phyloP scores from a whole-genome alignment of 768 basidiomycete species.

The Leccinellum rugosiceps region DNA sequence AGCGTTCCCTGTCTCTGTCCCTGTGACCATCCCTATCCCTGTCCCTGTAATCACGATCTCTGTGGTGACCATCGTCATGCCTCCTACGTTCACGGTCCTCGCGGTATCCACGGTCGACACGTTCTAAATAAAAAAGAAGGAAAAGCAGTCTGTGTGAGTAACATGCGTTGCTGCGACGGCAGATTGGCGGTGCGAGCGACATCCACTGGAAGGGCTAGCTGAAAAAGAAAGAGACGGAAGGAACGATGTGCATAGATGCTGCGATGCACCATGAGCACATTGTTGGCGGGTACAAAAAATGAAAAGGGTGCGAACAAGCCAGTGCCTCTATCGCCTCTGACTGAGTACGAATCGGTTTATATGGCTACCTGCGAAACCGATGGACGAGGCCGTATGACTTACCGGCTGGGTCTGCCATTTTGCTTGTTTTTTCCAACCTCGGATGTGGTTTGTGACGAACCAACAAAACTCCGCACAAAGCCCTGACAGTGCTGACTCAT shows the following conservation, averaged over 20 bases:
- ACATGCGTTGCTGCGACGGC: conserved; percentile 41
- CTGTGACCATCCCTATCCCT: conserved; percentile 30
- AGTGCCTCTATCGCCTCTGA: conserved; percentile 32
- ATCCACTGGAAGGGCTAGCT: conserved; percentile 61
- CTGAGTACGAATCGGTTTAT: conserved; percentile 28
- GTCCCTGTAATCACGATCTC: conserved; percentile 50
- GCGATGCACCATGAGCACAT: conserved; percentile 64
- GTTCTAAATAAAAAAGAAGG: conserved; percentile 47
- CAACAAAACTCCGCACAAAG: conserved; percentile 17
- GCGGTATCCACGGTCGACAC: conserved; percentile 52
- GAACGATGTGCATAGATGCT: conserved; percentile 43
- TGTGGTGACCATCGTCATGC: conserved; percentile 53
- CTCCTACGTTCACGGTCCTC: conserved; percentile 64
- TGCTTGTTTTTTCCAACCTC: conserved; percentile 9
- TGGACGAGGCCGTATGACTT: conserved; percentile 34
- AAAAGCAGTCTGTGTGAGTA: conserved; percentile 50
- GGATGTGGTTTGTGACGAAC: conserved; percentile 26
- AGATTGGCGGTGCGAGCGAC: conserved; percentile 39
- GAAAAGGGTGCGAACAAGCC: conserved; percentile 27
- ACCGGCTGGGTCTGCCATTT: conserved; percentile 56
- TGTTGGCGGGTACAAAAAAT: conserved; percentile 41
- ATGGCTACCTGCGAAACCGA: conserved; percentile 28
- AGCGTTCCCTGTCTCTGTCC: conserved; percentile 36
- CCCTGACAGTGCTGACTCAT: conserved; percentile 18
- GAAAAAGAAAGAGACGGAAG: conserved; percentile 31